Evolutionary conservation across 768 basidiomycete species (phyloP).

Genomic region (Pluteus cervinus): DNA sequence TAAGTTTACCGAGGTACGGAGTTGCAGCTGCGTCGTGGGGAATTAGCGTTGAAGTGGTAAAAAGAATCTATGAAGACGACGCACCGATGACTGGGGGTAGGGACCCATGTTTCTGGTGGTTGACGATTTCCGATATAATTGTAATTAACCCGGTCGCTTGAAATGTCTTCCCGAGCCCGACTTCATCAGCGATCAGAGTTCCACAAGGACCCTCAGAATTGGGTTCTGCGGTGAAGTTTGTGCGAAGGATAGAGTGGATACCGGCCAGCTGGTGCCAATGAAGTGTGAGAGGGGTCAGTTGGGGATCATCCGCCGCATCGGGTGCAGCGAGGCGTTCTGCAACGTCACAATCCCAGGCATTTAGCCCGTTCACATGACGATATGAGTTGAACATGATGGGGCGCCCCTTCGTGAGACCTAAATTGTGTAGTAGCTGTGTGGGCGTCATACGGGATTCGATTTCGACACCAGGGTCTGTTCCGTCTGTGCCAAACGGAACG

Average conservation of each 20-base stretch:
- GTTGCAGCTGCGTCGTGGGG: too few relatives aligned
- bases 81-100: too few relatives aligned
- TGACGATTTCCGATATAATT: conserved; percentile 12
- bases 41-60: too few relatives aligned
- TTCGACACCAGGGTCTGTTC: too few relatives aligned
- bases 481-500: too few relatives aligned
- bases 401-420: conserved; percentile 14
- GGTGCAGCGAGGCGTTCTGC: background rate
- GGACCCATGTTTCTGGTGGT: background rate
- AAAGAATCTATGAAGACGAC: too few relatives aligned
- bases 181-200: conserved; percentile 20
- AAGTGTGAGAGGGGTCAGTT: conserved; percentile 3
- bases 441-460: too few relatives aligned
- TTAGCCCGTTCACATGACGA: conserved; percentile 13
- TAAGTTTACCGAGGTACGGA: too few relatives aligned
- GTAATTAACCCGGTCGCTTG: conserved; percentile 14
- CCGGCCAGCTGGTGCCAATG: conserved; percentile 24
- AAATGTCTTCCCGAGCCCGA: conserved; percentile 26
- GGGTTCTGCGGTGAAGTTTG: conserved; percentile 6
- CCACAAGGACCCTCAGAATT: conserved; percentile 3
- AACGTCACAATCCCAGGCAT: conserved; percentile 13
- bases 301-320: background rate
- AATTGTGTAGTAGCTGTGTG: too few relatives aligned
- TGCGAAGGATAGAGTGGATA: conserved; percentile 13
- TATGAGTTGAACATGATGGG: conserved; percentile 16